Evolutionary conservation across 345 rosid genomes (phyloP), one percentile per base, ranked within the genome.

Genomic region (Cardiospermum halicacabum): DNA sequence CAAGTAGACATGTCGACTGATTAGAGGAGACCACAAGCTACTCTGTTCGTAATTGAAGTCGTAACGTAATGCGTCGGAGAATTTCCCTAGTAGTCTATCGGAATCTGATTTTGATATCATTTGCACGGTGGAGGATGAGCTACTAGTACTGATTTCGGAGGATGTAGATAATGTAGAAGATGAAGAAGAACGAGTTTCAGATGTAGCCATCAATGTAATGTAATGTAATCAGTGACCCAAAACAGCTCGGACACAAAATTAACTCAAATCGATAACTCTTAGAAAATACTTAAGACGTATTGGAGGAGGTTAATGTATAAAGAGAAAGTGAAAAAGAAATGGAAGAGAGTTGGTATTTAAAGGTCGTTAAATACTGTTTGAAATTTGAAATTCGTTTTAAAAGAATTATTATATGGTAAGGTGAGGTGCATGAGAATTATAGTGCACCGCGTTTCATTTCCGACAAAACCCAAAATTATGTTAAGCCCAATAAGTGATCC

Each of bases 11-110:
- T 47, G 69, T 59, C 69, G 55, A 37, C 30, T 21, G 25, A 68
- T 42, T 1, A 71, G 80, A n/a, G 82, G 82, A 66, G 82, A 79
- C 80, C 82, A 79, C 21, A 79, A 15, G 9, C 80, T 59, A 61
- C 82, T 79, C 48, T 68, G 74, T 55, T 75, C 75, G 48, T 75
- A 72, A 65, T 75, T 73, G 30, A 79, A 79, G 50, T 70, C 79
- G 43, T 75, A 79, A 50, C 75, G 73, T 10, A 78, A 75, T 1
- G 70, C 63, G 68, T 79, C 80, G 19, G 69, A 68, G 73, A 75
- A 79, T 60, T 79, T 79, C 11, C 65, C 70, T 5, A 79, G 77
- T 25, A 75, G 80, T 47, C 73, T 53, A 16, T 79, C 80, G 0
- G 80, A 75, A 27, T 28, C 66, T 0, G 71, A 49, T 63, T 67